phyloP scores from a whole-genome alignment of 2,329 filamentous ascomycete species.

The Colletotrichum siamense region DNA sequence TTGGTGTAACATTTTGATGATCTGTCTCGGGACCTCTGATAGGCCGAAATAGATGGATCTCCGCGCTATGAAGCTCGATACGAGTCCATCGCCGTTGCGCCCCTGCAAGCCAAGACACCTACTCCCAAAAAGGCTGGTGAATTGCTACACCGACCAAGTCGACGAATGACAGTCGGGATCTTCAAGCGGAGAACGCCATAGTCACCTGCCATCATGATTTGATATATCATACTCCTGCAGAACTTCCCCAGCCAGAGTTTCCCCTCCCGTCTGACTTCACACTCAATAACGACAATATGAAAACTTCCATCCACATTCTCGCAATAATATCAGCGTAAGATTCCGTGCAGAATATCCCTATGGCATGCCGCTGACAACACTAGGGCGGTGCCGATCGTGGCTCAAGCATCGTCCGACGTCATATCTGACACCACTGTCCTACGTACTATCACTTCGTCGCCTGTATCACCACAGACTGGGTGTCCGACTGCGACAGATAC shows the following conservation, averaged over 20 bases:
- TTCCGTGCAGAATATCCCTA: accelerated
- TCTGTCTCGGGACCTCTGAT: not conserved
- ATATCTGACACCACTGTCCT: not conserved
- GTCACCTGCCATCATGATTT: not conserved
- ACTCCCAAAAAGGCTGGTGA: not conserved
- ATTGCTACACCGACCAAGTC: not conserved
- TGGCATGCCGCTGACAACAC: accelerated
- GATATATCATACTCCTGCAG: not conserved
- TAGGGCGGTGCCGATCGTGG: not conserved
- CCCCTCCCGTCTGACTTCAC: not conserved
- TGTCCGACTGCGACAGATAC: constrained; percentile 41
- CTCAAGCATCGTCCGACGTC: not conserved
- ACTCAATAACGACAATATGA: not conserved
- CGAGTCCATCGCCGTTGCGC: not conserved
- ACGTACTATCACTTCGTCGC: not conserved
- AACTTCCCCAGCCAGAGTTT: not conserved
- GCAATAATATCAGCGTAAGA: not conserved
- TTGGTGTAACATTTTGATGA: not conserved
- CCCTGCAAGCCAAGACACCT: not conserved
- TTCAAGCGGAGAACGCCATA: not conserved
- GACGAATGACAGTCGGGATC: not conserved
- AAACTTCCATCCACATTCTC: not conserved
- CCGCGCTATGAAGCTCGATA: not conserved
- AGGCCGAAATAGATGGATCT: not conserved
- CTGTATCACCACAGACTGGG: not conserved